Evolutionary conservation across 2,329 filamentous ascomycete species (phyloP).

Genomic region (Fusarium pseudonygamai): DNA sequence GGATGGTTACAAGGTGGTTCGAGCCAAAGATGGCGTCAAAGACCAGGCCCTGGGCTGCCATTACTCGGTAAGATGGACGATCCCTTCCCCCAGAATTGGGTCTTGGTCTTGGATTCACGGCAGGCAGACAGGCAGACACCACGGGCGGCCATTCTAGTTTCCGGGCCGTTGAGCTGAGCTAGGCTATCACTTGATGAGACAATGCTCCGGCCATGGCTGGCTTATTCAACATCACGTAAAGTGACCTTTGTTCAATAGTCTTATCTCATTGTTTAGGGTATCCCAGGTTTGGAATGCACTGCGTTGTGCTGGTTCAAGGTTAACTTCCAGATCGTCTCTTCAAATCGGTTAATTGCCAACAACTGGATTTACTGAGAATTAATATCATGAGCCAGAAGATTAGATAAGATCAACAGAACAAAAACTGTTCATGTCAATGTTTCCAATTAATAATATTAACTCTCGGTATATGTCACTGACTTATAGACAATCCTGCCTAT

Average conservation of each 20-base stretch:
- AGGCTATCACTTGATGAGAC: constrained; percentile 8
- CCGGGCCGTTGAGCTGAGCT: constrained; percentile 28
- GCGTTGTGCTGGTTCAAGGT: background rate
- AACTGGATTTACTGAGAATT: background rate
- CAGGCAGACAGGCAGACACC: background rate
- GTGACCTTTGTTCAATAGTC: background rate
- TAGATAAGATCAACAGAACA: background rate
- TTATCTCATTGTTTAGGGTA: constrained; percentile 7
- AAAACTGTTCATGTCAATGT: background rate
- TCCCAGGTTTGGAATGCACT: background rate
- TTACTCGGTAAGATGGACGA: constrained; percentile 33
- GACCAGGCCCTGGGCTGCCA: constrained; percentile 6
- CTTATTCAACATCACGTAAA: constrained; percentile 7
- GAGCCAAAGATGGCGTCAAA: constrained; percentile 38
- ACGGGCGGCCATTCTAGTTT: constrained; percentile 24
- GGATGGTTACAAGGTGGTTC: constrained; percentile 34
- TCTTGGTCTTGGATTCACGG: background rate
- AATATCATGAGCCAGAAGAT: background rate
- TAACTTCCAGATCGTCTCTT: background rate
- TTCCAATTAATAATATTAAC: background rate
- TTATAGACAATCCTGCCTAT: constrained; percentile 5
- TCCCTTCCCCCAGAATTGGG: constrained; percentile 33
- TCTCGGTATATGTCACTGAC: background rate
- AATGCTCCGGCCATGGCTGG: constrained; percentile 15
- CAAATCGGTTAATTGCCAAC: background rate